Percentiles rank a stretch among this genome's conserved stretches.
These are phyloP conservation scores for Xylaria longipes DNA, from an alignment of 495 filamentous ascomycete genomes.

Conservation along the genomic window DNA sequence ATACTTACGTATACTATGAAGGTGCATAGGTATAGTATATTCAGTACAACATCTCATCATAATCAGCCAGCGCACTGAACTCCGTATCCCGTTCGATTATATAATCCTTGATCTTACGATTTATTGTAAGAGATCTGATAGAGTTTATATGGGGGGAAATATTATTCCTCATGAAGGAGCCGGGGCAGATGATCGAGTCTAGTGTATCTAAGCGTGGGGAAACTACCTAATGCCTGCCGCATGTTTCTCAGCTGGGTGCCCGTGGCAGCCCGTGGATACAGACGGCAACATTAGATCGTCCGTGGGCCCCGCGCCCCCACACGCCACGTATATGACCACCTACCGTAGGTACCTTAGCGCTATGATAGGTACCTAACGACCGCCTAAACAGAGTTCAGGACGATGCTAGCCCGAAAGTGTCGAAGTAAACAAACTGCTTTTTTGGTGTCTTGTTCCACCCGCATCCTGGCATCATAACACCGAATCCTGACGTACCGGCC, in stretches of 20 bases:
- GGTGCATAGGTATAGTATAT: background rate
- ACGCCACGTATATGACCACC: constrained; percentile 9
- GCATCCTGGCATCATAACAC: constrained; percentile 19
- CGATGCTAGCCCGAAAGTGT: constrained; percentile 29
- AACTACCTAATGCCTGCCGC: no score
- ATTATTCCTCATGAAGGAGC: background rate
- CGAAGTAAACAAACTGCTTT: constrained; percentile 45
- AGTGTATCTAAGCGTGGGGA: no score
- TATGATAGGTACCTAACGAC: constrained; percentile 16
- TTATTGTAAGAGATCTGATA: background rate
- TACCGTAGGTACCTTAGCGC: constrained; percentile 11
- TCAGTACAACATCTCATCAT: background rate
- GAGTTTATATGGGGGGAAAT: background rate
- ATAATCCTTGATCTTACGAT: background rate
- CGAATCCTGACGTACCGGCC: constrained; percentile 18
- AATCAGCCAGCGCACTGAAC: background rate
- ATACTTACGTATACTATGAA: background rate
- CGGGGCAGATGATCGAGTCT: background rate
- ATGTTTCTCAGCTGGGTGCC: no score
- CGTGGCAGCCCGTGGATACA: no score
- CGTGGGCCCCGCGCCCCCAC: constrained; percentile 3
- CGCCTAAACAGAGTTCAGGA: constrained; percentile 14
- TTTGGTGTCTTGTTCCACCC: constrained; percentile 29
- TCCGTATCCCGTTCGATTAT: background rate
- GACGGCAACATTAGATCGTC: background rate